phyloP scores from a whole-genome alignment of 768 basidiomycete species.

The Coprinellus micaceus region DNA sequence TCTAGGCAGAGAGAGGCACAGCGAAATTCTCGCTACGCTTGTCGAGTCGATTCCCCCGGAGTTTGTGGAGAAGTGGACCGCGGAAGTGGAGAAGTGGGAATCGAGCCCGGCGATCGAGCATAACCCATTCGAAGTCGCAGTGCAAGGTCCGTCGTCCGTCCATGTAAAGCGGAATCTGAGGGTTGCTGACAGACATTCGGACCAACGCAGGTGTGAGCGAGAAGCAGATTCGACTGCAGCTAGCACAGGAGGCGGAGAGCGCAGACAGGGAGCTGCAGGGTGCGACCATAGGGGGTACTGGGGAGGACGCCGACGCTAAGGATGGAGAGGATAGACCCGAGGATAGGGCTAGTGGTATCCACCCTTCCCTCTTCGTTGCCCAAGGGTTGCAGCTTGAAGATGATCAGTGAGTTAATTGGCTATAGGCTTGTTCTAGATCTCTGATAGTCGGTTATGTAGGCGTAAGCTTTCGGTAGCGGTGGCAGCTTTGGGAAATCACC shows the following conservation, averaged over 20 bases:
- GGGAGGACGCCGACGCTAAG: neutral
- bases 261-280: no score
- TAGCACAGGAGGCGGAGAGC: neutral
- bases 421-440: neutral
- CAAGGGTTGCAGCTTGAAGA: neutral
- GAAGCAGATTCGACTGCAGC: neutral
- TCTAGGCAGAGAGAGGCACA: neutral
- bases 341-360: neutral
- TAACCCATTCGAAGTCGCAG: conserved; percentile 19
- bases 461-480: neutral
- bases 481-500: neutral
- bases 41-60: conserved; percentile 9
- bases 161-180: neutral
- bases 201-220: neutral
- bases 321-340: neutral
- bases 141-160: neutral
- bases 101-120: conserved; percentile 7
- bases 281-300: no score
- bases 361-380: neutral
- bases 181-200: neutral
- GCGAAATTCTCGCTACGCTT: neutral
- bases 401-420: no score
- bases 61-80: conserved; percentile 11
- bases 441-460: neutral
- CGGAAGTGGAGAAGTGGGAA: conserved; percentile 20